These are phyloP conservation scores for Fusarium clavum DNA, from an alignment of 2,329 filamentous ascomycete species.

Conservation along the genomic window DNA sequence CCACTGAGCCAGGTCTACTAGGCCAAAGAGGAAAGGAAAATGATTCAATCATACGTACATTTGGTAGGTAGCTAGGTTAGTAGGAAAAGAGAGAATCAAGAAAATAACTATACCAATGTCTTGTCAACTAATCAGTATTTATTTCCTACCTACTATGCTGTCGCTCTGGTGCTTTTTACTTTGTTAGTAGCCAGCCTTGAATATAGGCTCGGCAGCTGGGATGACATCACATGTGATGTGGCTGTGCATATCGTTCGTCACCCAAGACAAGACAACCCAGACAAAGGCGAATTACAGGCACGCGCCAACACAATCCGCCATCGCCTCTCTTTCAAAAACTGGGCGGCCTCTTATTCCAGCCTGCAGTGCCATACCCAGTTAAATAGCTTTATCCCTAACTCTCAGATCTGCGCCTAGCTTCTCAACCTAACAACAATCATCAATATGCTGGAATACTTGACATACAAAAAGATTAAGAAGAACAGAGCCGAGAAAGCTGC, in stretches of 20 bases:
- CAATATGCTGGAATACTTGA: conserved; percentile 72
- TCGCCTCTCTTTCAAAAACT: conserved; percentile 7
- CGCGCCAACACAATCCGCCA: conserved; percentile 39
- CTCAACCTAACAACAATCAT: conserved; percentile 9
- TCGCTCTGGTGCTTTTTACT: not conserved
- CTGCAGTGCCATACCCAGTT: not conserved
- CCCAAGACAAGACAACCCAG: conserved; percentile 39
- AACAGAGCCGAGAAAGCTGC: conserved; percentile 62
- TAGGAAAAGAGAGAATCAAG: not conserved
- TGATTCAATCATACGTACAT: not conserved
- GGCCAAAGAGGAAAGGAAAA: not conserved
- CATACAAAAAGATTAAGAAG: conserved; percentile 72
- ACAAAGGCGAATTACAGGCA: conserved; percentile 43
- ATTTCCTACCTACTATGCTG: not conserved
- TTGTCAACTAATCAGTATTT: not conserved
- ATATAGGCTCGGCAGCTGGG: conserved; percentile 13
- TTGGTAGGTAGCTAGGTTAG: not conserved
- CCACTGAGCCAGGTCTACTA: not conserved
- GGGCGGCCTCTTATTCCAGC: conserved; percentile 38
- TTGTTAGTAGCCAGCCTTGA: conserved; percentile 1
- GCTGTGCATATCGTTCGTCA: conserved; percentile 46
- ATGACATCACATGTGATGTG: conserved; percentile 52
- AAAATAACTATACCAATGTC: not conserved
- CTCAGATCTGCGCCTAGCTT: not conserved
- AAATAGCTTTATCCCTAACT: conserved; percentile 23